Conservation (phyloP, 2,329 filamentous ascomycete species). For the Plectosphaerella plurivora region DNA sequence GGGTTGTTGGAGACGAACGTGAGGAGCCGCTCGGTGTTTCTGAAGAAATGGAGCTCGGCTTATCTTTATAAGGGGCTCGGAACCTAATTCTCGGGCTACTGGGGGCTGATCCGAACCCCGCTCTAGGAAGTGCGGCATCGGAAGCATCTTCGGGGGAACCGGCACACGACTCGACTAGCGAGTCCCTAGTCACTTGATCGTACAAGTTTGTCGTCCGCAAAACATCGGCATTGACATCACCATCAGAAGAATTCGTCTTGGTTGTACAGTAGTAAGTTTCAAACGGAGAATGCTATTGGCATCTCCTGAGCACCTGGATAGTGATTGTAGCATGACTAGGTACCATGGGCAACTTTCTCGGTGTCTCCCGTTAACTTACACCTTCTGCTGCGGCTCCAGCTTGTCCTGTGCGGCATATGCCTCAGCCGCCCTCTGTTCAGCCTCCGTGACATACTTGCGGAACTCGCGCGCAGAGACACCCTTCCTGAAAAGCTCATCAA, state of each 20-base stretch:
- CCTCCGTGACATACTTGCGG: slow-evolving; percentile 15
- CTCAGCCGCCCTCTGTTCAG: slow-evolving; percentile 17
- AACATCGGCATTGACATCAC: not conserved
- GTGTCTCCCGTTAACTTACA: not conserved
- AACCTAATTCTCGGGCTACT: too few species aligned
- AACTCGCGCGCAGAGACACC: slow-evolving; percentile 17
- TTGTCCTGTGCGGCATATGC: slow-evolving; percentile 14
- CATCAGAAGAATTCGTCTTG: too few species aligned
- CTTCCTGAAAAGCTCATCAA: slow-evolving; percentile 22
- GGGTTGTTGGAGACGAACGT: too few species aligned
- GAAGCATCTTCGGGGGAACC: too few species aligned
- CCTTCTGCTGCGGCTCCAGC: not conserved
- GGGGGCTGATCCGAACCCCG: too few species aligned
- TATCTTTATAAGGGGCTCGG: not conserved
- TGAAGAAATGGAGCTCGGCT: not conserved
- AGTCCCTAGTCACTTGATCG: too few species aligned
- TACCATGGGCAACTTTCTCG: not conserved
- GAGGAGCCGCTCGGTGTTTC: not conserved
- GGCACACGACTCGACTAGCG: too few species aligned
- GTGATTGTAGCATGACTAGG: not conserved
- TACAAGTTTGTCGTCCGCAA: too few species aligned
- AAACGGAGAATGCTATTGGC: not conserved
- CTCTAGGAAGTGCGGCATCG: too few species aligned
- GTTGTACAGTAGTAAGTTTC: too few species aligned
- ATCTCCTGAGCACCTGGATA: not conserved